Evolutionary conservation across 192 early-diverging fungal genomes (phyloP).

Genomic region (Lobulomyces angularis): DNA sequence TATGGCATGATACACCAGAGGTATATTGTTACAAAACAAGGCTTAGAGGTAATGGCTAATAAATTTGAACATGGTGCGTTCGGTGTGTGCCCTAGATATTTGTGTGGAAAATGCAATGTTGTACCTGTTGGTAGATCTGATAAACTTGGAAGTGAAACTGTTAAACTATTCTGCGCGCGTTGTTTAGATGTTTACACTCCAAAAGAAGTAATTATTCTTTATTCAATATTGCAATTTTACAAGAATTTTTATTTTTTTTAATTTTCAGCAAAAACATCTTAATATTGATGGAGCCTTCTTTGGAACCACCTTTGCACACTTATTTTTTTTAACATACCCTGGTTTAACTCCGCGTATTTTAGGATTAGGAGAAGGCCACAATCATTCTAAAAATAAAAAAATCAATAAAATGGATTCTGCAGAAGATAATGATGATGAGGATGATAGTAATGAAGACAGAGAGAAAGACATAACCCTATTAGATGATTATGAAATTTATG

Average conservation of each 20-base stretch:
- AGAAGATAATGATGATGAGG: conserved; percentile 15
- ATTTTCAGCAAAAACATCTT: conserved; percentile 26
- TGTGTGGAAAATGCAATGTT: conserved; percentile 26
- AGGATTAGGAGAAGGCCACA: conserved; percentile 8
- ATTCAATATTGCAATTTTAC: conserved; percentile 44
- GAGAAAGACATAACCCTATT: conserved; percentile 1
- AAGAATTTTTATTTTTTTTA: neutral
- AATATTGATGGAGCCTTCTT: conserved; percentile 70
- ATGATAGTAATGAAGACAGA: conserved; percentile 4
- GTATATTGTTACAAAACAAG: conserved; percentile 76
- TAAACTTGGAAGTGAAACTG: conserved; percentile 22
- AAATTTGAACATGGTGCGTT: conserved; percentile 25
- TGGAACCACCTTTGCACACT: conserved; percentile 88
- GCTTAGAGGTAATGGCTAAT: conserved; percentile 68
- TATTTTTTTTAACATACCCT: conserved; percentile 81
- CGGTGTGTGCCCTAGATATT: conserved; percentile 38
- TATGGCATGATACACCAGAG: conserved; percentile 92
- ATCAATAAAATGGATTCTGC: conserved; percentile 8
- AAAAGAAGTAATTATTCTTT: conserved; percentile 20
- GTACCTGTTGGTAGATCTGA: conserved; percentile 36
- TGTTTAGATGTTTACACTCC: conserved; percentile 44
- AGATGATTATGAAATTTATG: conserved; percentile 49
- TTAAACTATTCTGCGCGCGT: conserved; percentile 44
- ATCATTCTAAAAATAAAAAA: conserved; percentile 17
- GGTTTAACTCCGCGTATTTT: conserved; percentile 46